A percentile compares a stretch with the other conserved stretches of the same genome.
phyloP scores from a whole-genome alignment of 192 early-diverging fungal genomes.

The Rhizoclosmatium sp. region DNA sequence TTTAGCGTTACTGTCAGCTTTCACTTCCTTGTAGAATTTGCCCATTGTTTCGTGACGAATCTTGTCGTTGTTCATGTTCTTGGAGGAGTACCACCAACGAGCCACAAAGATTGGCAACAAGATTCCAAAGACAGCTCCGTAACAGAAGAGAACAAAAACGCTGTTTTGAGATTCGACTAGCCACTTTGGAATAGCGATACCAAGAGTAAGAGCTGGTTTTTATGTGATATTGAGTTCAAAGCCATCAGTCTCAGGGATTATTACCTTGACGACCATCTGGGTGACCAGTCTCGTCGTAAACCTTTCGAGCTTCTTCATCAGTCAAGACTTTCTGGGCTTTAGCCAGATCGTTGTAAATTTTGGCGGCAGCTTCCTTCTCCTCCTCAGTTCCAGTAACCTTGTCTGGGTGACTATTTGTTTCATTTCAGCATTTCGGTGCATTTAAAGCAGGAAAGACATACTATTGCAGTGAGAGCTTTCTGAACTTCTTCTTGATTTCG shows the following conservation, averaged over 20 bases:
- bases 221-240: not conserved
- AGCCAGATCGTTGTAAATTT: conserved; percentile 84
- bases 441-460: not conserved
- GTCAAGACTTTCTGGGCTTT: conserved; percentile 97
- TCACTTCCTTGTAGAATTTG: conserved; percentile 87
- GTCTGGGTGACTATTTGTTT: conserved; percentile 48
- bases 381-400: conserved; percentile 79
- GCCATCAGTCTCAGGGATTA: not conserved
- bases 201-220: conserved; percentile 78
- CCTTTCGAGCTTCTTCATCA: conserved; percentile 85
- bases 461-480: conserved; percentile 71
- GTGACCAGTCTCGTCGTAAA: conserved; percentile 96
- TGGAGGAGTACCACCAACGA: conserved; percentile 94
- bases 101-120: conserved; percentile 88
- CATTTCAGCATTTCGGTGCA: not conserved
- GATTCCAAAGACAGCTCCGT: conserved; percentile 89
- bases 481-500: conserved; percentile 75
- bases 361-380: conserved; percentile 72
- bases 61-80: conserved; percentile 86
- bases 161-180: conserved; percentile 86
- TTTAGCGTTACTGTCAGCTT: conserved; percentile 64
- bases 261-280: conserved; percentile 92
- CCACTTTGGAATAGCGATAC: conserved; percentile 92
- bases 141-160: conserved; percentile 75
- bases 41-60: conserved; percentile 92